Evolutionary conservation across 2,329 filamentous ascomycete genomes (phyloP), one percentile per base, ranked within the genome.

Genomic region (Colletotrichum liaoningense): DNA sequence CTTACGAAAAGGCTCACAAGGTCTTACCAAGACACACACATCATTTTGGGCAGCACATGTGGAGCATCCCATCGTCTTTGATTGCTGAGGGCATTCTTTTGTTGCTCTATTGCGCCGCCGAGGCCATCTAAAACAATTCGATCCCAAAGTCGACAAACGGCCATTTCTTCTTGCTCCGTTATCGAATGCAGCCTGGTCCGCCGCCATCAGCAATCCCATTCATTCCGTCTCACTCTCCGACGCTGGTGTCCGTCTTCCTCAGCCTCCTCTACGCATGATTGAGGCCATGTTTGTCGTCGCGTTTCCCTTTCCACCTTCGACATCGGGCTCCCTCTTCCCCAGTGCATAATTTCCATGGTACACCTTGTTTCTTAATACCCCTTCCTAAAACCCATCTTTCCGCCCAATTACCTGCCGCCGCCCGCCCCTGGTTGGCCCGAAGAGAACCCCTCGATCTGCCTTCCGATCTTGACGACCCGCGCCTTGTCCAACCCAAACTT

Each of bases 291-390:
- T 59, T 55, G 67, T 65, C 60, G 67, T 64, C 60, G 67, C 56
- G 60, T 30, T 73, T 73, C 56, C 70, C 60, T 65, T 60, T 49
- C 55, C 67, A 65, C 46, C 60, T 70, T 73, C 70, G 67, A 73
- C 60, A 49, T 65, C 67, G 70, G 60, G 46, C 63, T 65, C 67
- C 67, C 60, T 65, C 55, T 73, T 65, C 55, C 42, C 60, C 67
- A 60, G 60, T 70, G 67, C 70, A 70, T 73, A 69, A 64, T 62
- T 63, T 72, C 60, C 67, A 73, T 73, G 60, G 55, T 73, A 60
- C 60, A 56, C 28, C 59, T 60, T 60, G 67, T 46, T 57, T 49
- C 38, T 57, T 62, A 49, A 60, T 56, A 68, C 64, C 64, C 56
- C 64, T 57, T 68, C 69, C 26, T 56, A 49, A 63, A 63, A 46